phyloP scores from a whole-genome alignment of 2,329 filamentous ascomycete species.

The Alternaria brassicae region DNA sequence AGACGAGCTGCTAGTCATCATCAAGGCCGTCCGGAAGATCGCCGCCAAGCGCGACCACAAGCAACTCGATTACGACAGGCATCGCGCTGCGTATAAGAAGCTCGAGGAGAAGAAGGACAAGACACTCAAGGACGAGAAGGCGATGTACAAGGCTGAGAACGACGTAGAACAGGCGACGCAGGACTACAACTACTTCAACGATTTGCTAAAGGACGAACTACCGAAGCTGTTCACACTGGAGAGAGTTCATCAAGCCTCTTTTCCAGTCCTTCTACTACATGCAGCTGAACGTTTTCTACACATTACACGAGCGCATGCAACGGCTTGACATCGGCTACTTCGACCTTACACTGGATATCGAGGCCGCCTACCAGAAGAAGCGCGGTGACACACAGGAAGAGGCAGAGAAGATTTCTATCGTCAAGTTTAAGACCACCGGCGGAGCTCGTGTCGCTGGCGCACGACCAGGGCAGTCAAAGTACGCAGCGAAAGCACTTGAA shows the following conservation, averaged over 20 bases:
- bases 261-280: conserved; percentile 99
- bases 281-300: conserved; percentile 99
- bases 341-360: conserved; percentile 86
- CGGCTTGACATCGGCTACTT: conserved; percentile 97
- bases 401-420: conserved; percentile 83
- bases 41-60: conserved; percentile 94
- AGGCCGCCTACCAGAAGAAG: conserved; percentile 89
- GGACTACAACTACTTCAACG: conserved; percentile 98
- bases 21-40: conserved; percentile 93
- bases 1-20: conserved; percentile 89
- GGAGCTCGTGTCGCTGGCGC: conserved; percentile 53
- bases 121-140: conserved; percentile 94
- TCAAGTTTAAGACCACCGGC: conserved; percentile 90
- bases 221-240: conserved; percentile 90
- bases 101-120: conserved; percentile 98
- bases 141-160: conserved; percentile 91
- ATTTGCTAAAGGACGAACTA: conserved; percentile 93
- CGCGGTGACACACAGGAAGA: conserved; percentile 85
- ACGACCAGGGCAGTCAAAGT: conserved; percentile 45
- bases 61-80: conserved; percentile 93
- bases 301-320: conserved; percentile 97
- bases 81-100: conserved; percentile 84
- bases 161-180: conserved; percentile 91
- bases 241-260: conserved; percentile 92
- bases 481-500: conserved; percentile 50